Conservation (phyloP, 768 basidiomycete species). For the Kwoniella sp. region DNA sequence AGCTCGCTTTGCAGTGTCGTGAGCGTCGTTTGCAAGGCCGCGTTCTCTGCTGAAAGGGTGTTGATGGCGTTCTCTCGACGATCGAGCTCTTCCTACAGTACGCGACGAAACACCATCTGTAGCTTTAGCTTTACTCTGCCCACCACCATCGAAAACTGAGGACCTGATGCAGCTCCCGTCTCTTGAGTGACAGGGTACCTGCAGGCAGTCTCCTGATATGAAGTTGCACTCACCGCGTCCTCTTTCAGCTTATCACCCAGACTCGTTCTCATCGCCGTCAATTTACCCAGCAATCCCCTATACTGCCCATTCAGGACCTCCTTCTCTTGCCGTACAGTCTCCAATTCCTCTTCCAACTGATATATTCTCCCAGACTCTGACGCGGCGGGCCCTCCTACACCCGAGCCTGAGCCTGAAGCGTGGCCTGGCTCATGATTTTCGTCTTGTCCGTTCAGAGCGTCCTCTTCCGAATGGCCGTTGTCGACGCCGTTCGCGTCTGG, state of each 20-base stretch:
- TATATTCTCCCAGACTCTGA: conserved; percentile 16
- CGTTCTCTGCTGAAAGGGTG: conserved; percentile 74
- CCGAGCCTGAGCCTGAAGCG: not conserved
- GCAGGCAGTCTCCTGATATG: too few species aligned
- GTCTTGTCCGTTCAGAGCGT: not conserved
- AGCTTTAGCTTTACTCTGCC: too few species aligned
- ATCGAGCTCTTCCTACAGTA: conserved; percentile 93
- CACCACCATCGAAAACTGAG: too few species aligned
- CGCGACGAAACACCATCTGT: not conserved
- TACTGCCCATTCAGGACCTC: conserved; percentile 85
- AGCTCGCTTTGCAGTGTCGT: conserved; percentile 82
- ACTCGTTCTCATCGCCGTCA: conserved; percentile 89
- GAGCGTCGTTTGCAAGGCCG: conserved; percentile 70
- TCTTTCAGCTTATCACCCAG: conserved; percentile 92
- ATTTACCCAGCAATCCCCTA: conserved; percentile 77
- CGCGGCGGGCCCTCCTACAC: not conserved
- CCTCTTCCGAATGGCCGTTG: not conserved
- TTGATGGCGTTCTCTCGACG: conserved; percentile 82
- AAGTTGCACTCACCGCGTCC: conserved; percentile 86
- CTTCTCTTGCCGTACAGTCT: conserved; percentile 77
- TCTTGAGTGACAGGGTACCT: too few species aligned
- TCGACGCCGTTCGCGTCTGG: too few species aligned
- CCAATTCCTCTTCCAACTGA: conserved; percentile 73
- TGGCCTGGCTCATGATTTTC: not conserved
- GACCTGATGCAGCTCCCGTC: too few species aligned